Percentiles rank a stretch among this genome's conserved stretches.
Evolutionary conservation across 2,329 filamentous ascomycete species (phyloP).

Genomic region (Aspergillus cejpii): DNA sequence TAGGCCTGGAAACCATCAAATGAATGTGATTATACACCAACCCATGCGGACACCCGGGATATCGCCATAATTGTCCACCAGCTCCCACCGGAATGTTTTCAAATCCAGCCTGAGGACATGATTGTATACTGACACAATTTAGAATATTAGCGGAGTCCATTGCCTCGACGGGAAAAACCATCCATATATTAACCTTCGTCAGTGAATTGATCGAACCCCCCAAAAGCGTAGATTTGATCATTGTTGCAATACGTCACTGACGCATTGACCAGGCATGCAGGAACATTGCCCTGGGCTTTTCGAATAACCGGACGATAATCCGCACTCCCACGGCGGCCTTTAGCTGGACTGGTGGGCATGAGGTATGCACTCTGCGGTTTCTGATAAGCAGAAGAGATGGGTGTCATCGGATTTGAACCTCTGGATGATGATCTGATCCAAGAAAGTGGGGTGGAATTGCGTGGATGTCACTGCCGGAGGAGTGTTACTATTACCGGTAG

Average conservation of each 20-base stretch:
- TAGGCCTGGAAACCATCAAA: conserved; percentile 2
- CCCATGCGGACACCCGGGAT: conserved; percentile 97
- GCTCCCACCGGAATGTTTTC: conserved; percentile 79
- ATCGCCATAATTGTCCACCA: conserved; percentile 97
- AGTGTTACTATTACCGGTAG: conserved; percentile 17
- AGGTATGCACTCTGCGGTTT: conserved; percentile 69
- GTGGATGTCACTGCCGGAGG: conserved; percentile 12
- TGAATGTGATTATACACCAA: no score
- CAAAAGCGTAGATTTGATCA: conserved; percentile 96
- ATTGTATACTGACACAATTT: conserved; percentile 65
- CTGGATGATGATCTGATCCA: conserved; percentile 27
- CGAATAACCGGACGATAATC: conserved; percentile 83
- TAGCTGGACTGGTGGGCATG: conserved; percentile 78
- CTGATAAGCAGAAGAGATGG: conserved; percentile 35
- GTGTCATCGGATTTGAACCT: conserved; percentile 24
- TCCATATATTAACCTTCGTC: conserved; percentile 68
- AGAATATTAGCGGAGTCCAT: conserved; percentile 8
- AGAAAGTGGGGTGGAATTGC: conserved; percentile 32
- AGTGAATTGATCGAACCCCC: conserved; percentile 96
- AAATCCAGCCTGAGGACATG: conserved; percentile 89
- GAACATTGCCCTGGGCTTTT: conserved; percentile 69
- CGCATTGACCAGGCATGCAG: conserved; percentile 92
- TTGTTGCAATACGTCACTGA: conserved; percentile 98
- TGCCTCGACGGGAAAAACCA: background rate
- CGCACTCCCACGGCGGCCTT: conserved; percentile 52